Percentiles rank a stretch among this genome's conserved stretches.
These are phyloP conservation scores for Ulota crispa DNA, from an alignment of 225 moss, liverwort and hornwort species.

Conservation along the genomic window DNA sequence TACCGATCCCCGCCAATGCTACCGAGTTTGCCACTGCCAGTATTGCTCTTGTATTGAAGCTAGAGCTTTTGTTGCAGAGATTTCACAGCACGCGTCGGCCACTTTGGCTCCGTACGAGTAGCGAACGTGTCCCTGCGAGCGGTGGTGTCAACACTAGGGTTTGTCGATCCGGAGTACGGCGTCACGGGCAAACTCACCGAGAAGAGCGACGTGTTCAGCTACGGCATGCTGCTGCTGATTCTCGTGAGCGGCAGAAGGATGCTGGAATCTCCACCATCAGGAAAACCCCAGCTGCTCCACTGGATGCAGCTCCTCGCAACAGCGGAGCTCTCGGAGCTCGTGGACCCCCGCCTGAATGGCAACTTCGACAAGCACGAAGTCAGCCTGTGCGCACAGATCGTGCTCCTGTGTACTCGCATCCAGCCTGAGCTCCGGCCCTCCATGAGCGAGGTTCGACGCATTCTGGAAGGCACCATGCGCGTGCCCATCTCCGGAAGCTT, in stretches of 20 bases:
- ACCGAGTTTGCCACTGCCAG: not conserved
- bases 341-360: conserved; percentile 65
- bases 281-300: conserved; percentile 51
- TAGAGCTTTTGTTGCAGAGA: conserved; percentile 31
- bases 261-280: conserved; percentile 52
- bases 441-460: conserved; percentile 67
- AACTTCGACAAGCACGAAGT: conserved; percentile 72
- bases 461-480: conserved; percentile 60
- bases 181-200: conserved; percentile 60
- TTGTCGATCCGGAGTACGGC: conserved; percentile 68
- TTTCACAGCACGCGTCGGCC: conserved; percentile 56
- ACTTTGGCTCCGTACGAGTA: conserved; percentile 64
- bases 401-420: conserved; percentile 70
- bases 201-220: conserved; percentile 87
- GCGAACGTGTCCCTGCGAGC: conserved; percentile 53
- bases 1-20: conserved; percentile 4
- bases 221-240: conserved; percentile 68
- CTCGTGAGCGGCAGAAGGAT: conserved; percentile 69
- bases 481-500: conserved; percentile 57
- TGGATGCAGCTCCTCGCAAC: conserved; percentile 78
- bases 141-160: conserved; percentile 57
- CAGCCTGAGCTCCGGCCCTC: conserved; percentile 68
- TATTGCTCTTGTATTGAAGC: not conserved
- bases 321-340: conserved; percentile 69
- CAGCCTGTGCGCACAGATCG: conserved; percentile 68